Conservation (phyloP, 768 basidiomycete genomes). For the Mycena epipterygia region DNA sequence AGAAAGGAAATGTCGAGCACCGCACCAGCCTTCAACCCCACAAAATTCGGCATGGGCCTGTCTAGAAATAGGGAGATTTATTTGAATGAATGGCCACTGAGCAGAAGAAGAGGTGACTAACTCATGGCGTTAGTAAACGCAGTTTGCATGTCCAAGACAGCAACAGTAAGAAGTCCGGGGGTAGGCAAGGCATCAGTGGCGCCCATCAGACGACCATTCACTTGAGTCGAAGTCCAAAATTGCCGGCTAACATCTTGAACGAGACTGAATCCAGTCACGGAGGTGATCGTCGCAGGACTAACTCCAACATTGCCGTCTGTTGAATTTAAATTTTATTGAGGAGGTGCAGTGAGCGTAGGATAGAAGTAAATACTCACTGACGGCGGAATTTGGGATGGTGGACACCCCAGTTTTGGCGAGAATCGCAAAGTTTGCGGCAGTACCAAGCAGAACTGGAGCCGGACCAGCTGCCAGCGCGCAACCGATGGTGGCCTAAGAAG, state of each 20-base stretch:
- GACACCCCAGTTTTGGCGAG: constrained; percentile 12
- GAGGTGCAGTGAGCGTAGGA: neutral
- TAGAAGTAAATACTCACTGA: constrained; percentile 5
- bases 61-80: neutral
- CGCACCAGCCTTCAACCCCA: neutral
- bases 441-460: constrained; percentile 7
- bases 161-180: neutral
- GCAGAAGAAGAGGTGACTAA: neutral
- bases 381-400: neutral
- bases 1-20: neutral
- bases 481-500: neutral
- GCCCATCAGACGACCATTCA: neutral
- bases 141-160: constrained; percentile 5
- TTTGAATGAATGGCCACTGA: too few species aligned
- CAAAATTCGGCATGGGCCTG: constrained; percentile 1
- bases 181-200: constrained; percentile 16
- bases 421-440: constrained; percentile 13
- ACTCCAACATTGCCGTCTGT: constrained; percentile 19
- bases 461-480: constrained; percentile 3
- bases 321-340: neutral
- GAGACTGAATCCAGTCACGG: constrained; percentile 9
- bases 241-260: constrained; percentile 4
- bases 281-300: neutral
- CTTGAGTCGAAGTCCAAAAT: constrained; percentile 9
- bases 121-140: constrained; percentile 22